These are phyloP conservation scores for Podila epigama DNA, from an alignment of 192 early-diverging fungal genomes.

Conservation along the genomic window DNA sequence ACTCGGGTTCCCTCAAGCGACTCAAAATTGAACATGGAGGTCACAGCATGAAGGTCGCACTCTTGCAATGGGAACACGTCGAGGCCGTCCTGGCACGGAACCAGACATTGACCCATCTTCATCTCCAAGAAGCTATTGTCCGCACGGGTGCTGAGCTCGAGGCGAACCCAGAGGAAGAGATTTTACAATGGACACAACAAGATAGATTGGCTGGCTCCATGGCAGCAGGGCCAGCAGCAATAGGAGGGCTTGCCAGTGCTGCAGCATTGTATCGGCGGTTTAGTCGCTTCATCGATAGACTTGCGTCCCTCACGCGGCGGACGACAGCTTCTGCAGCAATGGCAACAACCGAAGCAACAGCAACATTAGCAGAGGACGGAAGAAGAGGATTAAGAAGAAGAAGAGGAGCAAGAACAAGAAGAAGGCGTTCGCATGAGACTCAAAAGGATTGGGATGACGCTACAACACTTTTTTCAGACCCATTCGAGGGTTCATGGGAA, in stretches of 20 bases:
- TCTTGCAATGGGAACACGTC: not conserved
- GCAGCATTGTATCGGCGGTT: no score
- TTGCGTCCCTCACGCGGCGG: not conserved
- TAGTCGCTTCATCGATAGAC: not conserved
- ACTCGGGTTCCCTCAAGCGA: not conserved
- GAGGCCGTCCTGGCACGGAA: not conserved
- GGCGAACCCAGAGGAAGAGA: not conserved
- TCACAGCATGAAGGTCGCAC: not conserved
- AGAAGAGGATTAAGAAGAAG: no score
- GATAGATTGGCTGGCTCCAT: no score
- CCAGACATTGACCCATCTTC: not conserved
- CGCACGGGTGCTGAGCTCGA: not conserved
- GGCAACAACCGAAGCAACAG: not conserved
- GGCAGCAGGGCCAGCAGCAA: no score
- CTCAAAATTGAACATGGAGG: not conserved
- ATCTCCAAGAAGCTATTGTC: not conserved
- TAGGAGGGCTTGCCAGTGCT: no score
- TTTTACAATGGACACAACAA: not conserved
- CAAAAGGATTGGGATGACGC: no score
- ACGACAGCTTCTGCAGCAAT: not conserved
- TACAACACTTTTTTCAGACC: not conserved
- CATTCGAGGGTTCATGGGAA: not conserved
- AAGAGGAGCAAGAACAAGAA: no score
- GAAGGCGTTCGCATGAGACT: no score
- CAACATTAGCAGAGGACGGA: not conserved